These are phyloP conservation scores for Rhizodiscina lignyota DNA, from an alignment of 495 filamentous ascomycete genomes.

Conservation along the genomic window DNA sequence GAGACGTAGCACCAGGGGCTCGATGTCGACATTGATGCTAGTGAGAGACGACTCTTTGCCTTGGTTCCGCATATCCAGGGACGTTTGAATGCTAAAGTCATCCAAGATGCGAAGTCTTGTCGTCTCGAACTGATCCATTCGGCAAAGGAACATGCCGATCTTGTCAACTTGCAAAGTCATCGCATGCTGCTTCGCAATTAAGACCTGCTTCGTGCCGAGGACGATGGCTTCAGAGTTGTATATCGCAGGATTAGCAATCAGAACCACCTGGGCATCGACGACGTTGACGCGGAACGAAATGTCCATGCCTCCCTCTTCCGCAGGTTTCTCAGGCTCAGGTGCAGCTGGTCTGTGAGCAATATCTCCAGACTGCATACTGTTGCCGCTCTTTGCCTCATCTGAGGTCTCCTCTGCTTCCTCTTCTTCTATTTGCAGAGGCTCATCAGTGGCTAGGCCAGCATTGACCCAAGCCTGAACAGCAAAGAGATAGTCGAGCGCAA, in stretches of 20 bases:
- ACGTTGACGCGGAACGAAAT: slow-evolving; percentile 86
- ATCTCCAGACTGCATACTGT: slow-evolving; percentile 10
- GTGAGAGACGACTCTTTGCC: slow-evolving; percentile 50
- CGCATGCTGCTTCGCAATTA: slow-evolving; percentile 86
- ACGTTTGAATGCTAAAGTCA: slow-evolving; percentile 82
- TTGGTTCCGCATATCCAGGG: slow-evolving; percentile 61
- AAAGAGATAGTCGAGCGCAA: slow-evolving; percentile 88
- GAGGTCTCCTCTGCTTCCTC: slow-evolving; percentile 38
- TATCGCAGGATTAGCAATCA: slow-evolving; percentile 85
- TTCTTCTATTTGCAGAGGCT: slow-evolving; percentile 37
- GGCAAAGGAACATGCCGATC: slow-evolving; percentile 94
- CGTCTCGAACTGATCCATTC: slow-evolving; percentile 91
- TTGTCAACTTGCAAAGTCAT: slow-evolving; percentile 81
- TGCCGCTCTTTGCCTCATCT: slow-evolving; percentile 37
- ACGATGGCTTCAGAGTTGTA: slow-evolving; percentile 90
- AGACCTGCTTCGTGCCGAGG: slow-evolving; percentile 79
- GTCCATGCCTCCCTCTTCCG: slow-evolving; percentile 30
- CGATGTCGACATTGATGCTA: slow-evolving; percentile 71
- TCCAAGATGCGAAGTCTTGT: slow-evolving; percentile 79
- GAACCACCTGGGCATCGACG: slow-evolving; percentile 87
- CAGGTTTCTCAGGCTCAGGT: slow-evolving; percentile 10
- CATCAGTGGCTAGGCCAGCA: slow-evolving; percentile 45
- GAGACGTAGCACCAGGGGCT: slow-evolving; percentile 81
- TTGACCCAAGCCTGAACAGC: slow-evolving; percentile 71
- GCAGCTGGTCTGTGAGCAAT: background rate